Base-by-base conservation (phyloP, 768 basidiomycete species). In the Postia placenta region DNA sequence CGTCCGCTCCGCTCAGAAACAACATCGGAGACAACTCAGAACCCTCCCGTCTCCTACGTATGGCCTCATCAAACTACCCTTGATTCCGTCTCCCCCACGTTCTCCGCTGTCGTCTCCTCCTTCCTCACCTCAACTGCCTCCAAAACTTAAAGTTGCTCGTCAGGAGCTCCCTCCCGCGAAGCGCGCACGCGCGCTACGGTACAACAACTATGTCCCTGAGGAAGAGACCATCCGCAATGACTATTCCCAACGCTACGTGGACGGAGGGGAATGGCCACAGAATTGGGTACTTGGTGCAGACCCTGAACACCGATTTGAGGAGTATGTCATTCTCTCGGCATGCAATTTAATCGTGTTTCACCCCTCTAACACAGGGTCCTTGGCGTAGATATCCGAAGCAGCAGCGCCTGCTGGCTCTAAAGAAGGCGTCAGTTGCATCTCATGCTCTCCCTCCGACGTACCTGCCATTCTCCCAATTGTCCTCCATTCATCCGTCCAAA, bases 201-300 rank as follows among this genome's bases (percentile, higher is more conserved):
- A 90, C 55, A 63, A 64, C 27, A 93, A 94, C 60, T 94, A 95
- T 56, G 76, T 93, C 14, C 85, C 89, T 1, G 91, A 92, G 53
- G 95, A 99, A 62, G 95, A 99, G 65, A 97, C 93, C 0, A 88
- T 99, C 38, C 78, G 96, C 42, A 98, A 96, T 58, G 94, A 99
- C 69, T 92, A 94, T 61, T 90, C 87, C 0, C 85, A 87, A 65
- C 73, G 85, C 55, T 97, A 95, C 65, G 92, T 94, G 27, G 85
- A 90, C 58, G 78, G 87, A 2, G 94, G 93, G 9, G 87, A 90
- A 54, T 92, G 93, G 84, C 91, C 93, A 1, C 92, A 95, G 68
- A 85, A 96, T 60, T 91, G 85, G 80, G 87, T 99, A 7, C 69
- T 92, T 6, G 94, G 93, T 19, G 88, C 91, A 4, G 88, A 87